Conservation (phyloP, 2,329 filamentous ascomycete genomes). For the Beauveria pseudobassiana region DNA sequence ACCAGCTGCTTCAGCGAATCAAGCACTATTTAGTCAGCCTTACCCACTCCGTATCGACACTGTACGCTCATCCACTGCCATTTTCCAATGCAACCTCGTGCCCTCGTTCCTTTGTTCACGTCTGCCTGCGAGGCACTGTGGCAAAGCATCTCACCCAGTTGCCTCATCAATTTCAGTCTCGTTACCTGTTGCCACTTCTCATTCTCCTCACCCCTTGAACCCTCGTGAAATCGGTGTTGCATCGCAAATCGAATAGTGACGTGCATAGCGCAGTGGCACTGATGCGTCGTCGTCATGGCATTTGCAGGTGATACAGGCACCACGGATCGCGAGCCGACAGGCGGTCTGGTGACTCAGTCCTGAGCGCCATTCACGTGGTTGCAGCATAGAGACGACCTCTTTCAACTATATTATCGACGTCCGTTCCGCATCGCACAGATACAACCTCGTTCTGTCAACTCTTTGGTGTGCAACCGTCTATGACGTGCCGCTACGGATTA, state of each 20-base stretch:
- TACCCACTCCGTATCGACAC: background rate
- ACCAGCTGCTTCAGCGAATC: background rate
- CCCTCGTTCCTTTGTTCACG: background rate
- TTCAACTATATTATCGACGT: background rate
- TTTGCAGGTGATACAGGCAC: slow-evolving; percentile 3
- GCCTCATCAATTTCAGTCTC: background rate
- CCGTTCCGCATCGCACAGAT: background rate
- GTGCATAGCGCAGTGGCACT: background rate
- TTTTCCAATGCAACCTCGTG: background rate
- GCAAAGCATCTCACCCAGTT: background rate
- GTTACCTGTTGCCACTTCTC: background rate
- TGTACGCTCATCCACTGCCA: background rate
- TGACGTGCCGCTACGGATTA: background rate
- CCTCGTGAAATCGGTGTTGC: background rate
- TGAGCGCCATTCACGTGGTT: slow-evolving; percentile 10
- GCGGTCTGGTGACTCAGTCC: slow-evolving; percentile 7
- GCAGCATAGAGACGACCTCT: background rate
- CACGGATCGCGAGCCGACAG: background rate
- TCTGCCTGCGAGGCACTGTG: slow-evolving; percentile 4
- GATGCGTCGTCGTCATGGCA: background rate
- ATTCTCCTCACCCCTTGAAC: background rate
- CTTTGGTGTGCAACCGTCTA: background rate
- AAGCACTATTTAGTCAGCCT: background rate
- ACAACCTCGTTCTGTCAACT: slow-evolving; percentile 1
- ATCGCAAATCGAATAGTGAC: background rate